These are phyloP conservation scores for Pestalotiopsis sp. DNA, from an alignment of 2,329 filamentous ascomycete genomes.

Conservation along the genomic window DNA sequence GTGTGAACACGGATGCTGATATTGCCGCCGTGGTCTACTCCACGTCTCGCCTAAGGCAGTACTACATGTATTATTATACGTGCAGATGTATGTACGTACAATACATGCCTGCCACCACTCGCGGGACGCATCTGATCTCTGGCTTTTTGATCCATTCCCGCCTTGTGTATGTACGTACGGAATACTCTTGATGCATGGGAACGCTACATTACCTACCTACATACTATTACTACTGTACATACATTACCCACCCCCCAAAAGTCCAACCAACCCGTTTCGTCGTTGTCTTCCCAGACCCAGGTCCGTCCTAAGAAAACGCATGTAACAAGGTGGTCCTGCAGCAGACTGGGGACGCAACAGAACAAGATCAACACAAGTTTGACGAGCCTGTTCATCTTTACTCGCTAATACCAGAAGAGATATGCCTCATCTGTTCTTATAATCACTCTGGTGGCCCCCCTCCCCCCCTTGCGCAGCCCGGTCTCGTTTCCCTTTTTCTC, in stretches of 20 bases:
- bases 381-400: slow-evolving; percentile 4
- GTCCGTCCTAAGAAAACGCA: slow-evolving; percentile 8
- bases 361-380: slow-evolving; percentile 13
- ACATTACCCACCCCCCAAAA: not conserved
- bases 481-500: not conserved
- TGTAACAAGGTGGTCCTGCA: slow-evolving; percentile 9
- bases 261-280: not conserved
- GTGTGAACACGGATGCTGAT: not conserved
- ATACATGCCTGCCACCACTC: not conserved
- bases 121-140: not conserved
- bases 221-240: not conserved
- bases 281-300: not conserved
- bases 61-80: not conserved
- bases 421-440: slow-evolving; percentile 12
- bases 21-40: slow-evolving; percentile 1
- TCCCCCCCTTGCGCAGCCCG: not conserved
- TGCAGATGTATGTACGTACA: not conserved
- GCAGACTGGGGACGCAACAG: not conserved
- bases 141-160: not conserved
- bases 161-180: too few relatives aligned
- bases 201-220: not conserved
- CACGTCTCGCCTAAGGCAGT: not conserved
- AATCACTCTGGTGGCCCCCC: slow-evolving; percentile 2
- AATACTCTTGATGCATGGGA: too few relatives aligned
- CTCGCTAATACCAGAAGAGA: slow-evolving; percentile 1